A percentile compares a stretch with the other conserved stretches of the same genome.
phyloP scores from a whole-genome alignment of 2,329 filamentous ascomycete species.

The Ceratocystis papillata region DNA sequence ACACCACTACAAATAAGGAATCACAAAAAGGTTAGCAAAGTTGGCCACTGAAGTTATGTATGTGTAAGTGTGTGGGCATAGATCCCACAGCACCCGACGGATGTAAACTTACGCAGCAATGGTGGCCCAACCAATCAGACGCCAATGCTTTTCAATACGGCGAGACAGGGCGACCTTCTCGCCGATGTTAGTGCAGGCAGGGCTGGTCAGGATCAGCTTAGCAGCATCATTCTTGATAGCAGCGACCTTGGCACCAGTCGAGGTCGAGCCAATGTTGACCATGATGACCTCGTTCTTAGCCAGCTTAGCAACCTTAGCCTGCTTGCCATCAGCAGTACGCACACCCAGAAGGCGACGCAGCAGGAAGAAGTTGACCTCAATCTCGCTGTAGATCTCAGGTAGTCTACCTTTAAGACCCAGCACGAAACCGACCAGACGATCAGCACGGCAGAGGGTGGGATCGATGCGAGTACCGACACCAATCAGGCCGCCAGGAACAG shows the following conservation, averaged over 20 bases:
- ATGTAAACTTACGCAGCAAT: slow-evolving; percentile 53
- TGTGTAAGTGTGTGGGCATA: neutral
- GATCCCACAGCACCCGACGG: neutral
- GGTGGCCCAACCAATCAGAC: slow-evolving; percentile 82
- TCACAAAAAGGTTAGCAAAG: slow-evolving; percentile 26
- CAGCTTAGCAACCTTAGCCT: slow-evolving; percentile 97
- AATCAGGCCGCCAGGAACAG: slow-evolving; percentile 92
- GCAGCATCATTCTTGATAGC: slow-evolving; percentile 97
- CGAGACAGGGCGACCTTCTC: slow-evolving; percentile 95
- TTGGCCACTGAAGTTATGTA: slow-evolving; percentile 16
- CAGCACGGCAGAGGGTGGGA: slow-evolving; percentile 93
- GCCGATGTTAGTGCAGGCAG: slow-evolving; percentile 91
- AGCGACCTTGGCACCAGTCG: slow-evolving; percentile 92
- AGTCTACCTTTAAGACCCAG: slow-evolving; percentile 87
- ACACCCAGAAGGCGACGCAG: slow-evolving; percentile 90
- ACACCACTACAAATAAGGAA: slow-evolving; percentile 37
- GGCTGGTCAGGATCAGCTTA: slow-evolving; percentile 83
- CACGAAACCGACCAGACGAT: slow-evolving; percentile 97
- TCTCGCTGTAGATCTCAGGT: slow-evolving; percentile 93
- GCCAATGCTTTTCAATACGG: slow-evolving; percentile 99
- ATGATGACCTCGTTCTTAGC: slow-evolving; percentile 98
- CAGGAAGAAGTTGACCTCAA: slow-evolving; percentile 99
- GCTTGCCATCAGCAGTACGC: slow-evolving; percentile 95
- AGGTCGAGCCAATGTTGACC: slow-evolving; percentile 98
- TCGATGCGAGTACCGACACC: slow-evolving; percentile 97